These are phyloP conservation scores for Kodamaea restingae DNA, from an alignment of 805 yeast genomes.

Conservation along the genomic window DNA sequence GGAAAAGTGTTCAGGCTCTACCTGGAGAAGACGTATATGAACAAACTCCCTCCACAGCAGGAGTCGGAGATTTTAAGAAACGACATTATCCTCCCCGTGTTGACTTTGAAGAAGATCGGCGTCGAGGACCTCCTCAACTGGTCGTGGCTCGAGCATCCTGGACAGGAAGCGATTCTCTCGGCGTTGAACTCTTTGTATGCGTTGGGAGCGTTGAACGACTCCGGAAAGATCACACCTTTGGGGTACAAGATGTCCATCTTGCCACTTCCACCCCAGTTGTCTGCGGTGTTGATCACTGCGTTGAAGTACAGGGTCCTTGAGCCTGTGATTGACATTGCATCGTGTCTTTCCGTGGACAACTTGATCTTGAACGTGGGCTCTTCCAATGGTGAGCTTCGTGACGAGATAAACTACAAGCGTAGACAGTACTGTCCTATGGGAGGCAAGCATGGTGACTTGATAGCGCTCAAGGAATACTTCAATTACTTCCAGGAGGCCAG, in stretches of 20 bases:
- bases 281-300: conserved; percentile 79
- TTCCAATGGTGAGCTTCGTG: conserved; percentile 66
- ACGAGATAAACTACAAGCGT: conserved; percentile 76
- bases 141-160: conserved; percentile 93
- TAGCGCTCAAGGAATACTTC: conserved; percentile 75
- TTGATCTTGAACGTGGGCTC: conserved; percentile 65
- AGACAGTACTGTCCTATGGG: conserved; percentile 68
- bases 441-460: conserved; percentile 72
- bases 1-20: conserved; percentile 88
- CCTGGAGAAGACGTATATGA: conserved; percentile 63
- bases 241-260: conserved; percentile 86
- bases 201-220: conserved; percentile 71
- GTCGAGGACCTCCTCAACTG: conserved; percentile 80
- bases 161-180: conserved; percentile 65
- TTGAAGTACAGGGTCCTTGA: conserved; percentile 51
- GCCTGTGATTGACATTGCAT: conserved; percentile 80
- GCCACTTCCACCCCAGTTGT: conserved; percentile 89
- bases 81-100: conserved; percentile 78
- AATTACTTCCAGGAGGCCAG: conserved; percentile 43
- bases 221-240: conserved; percentile 69
- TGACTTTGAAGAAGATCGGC: conserved; percentile 78
- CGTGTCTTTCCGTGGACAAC: conserved; percentile 92
- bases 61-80: conserved; percentile 91
- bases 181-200: conserved; percentile 78
- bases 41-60: conserved; percentile 64